phyloP scores from a whole-genome alignment of 2,329 filamentous ascomycete species.

The Annulohypoxylon truncatum region DNA sequence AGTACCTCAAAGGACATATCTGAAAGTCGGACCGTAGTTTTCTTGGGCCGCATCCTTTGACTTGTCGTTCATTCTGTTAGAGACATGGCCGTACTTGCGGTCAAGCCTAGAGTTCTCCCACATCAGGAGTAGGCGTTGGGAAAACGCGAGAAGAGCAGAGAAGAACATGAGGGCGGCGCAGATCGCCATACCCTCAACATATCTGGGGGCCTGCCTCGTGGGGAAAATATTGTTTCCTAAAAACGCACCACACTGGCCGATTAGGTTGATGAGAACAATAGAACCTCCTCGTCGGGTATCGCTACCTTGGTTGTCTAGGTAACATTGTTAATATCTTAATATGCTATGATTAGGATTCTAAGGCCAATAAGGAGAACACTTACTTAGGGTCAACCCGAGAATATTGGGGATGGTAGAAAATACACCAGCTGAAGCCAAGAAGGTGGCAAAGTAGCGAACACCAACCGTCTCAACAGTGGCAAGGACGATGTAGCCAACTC shows the following conservation, averaged over 20 bases:
- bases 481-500: constrained; percentile 46
- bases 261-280: constrained; percentile 46
- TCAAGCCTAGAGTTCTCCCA: constrained; percentile 44
- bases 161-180: constrained; percentile 49
- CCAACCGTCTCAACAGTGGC: constrained; percentile 50
- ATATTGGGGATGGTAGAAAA: constrained; percentile 47
- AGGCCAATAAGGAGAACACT: constrained; percentile 13
- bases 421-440: constrained; percentile 58
- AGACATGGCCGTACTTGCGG: constrained; percentile 37
- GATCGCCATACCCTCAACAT: constrained; percentile 44
- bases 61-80: neutral
- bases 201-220: constrained; percentile 35
- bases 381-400: constrained; percentile 43
- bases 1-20: constrained; percentile 39
- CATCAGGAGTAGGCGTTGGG: constrained; percentile 37
- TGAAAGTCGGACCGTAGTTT: constrained; percentile 43
- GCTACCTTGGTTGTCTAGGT: constrained; percentile 46
- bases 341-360: neutral
- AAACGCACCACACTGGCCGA: constrained; percentile 47
- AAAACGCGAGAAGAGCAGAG: constrained; percentile 40
- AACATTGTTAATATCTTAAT: constrained; percentile 9
- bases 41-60: constrained; percentile 33
- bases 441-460: constrained; percentile 61
- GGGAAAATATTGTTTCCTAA: constrained; percentile 45
- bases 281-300: constrained; percentile 44